Evolutionary conservation across 495 filamentous ascomycete genomes (phyloP).

Genomic region (Parachaetomium inaequale): DNA sequence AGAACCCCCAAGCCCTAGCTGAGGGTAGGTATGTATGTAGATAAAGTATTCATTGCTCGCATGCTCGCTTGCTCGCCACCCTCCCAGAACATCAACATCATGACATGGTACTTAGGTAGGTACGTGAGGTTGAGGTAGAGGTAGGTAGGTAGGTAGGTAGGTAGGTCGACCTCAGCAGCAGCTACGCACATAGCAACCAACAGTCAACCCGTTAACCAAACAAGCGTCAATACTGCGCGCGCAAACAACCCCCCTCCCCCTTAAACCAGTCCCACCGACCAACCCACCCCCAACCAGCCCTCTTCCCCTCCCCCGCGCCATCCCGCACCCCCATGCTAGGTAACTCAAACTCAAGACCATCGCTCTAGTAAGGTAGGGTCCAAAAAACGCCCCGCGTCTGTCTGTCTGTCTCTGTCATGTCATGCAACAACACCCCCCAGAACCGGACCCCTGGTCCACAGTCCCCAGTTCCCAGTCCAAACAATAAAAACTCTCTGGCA

Average conservation of each 20-base stretch:
- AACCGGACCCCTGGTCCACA: background rate
- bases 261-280: too few species aligned
- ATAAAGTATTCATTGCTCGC: too few species aligned
- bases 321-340: background rate
- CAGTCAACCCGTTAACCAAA: too few species aligned
- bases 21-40: too few species aligned
- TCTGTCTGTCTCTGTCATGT: conserved; percentile 4
- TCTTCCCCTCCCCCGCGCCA: too few species aligned
- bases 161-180: background rate
- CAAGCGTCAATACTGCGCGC: too few species aligned
- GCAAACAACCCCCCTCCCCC: too few species aligned
- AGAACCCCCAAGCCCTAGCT: too few species aligned
- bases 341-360: background rate
- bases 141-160: background rate
- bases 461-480: background rate
- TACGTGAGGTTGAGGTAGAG: background rate
- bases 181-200: too few species aligned
- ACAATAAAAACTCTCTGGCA: background rate
- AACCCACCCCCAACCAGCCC: background rate
- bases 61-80: too few species aligned
- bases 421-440: background rate
- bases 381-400: conserved; percentile 6
- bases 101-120: background rate
- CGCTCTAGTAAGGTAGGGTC: background rate
- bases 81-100: too few species aligned